Evolutionary conservation across 345 rosid species (phyloP).

Genomic region (Alliaria petiolata): DNA sequence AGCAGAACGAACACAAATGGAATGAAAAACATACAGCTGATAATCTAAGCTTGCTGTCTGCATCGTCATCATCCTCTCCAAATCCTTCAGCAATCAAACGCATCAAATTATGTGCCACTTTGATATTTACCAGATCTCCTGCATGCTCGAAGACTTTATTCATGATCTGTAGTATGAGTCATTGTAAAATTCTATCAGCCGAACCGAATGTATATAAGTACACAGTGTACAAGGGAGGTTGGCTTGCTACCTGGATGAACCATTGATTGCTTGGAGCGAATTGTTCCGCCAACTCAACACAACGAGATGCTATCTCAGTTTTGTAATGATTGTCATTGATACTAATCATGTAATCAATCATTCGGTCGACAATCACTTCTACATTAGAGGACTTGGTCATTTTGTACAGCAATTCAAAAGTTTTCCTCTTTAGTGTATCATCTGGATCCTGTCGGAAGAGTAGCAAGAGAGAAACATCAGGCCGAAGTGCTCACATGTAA

Average conservation of each 20-base stretch:
- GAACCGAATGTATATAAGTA: not conserved
- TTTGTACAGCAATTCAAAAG: constrained; percentile 86
- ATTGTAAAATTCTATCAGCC: constrained; percentile 16
- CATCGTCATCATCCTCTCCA: constrained; percentile 86
- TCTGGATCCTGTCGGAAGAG: constrained; percentile 79
- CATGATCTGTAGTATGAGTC: constrained; percentile 61
- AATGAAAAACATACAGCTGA: constrained; percentile 76
- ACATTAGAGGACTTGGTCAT: constrained; percentile 98
- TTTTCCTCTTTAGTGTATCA: constrained; percentile 94
- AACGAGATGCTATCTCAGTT: constrained; percentile 95
- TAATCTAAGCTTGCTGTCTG: constrained; percentile 84
- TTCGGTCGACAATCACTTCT: constrained; percentile 95
- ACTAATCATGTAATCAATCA: constrained; percentile 97
- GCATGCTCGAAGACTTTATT: constrained; percentile 98
- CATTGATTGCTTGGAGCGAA: constrained; percentile 98
- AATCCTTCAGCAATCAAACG: constrained; percentile 96
- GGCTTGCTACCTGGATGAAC: constrained; percentile 81
- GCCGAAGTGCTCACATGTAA: not conserved
- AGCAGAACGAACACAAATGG: not conserved
- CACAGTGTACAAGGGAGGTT: not conserved
- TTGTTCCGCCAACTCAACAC: constrained; percentile 95
- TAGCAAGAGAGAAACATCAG: constrained; percentile 16
- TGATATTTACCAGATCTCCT: constrained; percentile 87
- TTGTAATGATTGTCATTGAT: constrained; percentile 93
- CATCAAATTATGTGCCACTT: constrained; percentile 96